phyloP scores from a whole-genome alignment of 2,329 filamentous ascomycete species.

The Trichoderma sp. region DNA sequence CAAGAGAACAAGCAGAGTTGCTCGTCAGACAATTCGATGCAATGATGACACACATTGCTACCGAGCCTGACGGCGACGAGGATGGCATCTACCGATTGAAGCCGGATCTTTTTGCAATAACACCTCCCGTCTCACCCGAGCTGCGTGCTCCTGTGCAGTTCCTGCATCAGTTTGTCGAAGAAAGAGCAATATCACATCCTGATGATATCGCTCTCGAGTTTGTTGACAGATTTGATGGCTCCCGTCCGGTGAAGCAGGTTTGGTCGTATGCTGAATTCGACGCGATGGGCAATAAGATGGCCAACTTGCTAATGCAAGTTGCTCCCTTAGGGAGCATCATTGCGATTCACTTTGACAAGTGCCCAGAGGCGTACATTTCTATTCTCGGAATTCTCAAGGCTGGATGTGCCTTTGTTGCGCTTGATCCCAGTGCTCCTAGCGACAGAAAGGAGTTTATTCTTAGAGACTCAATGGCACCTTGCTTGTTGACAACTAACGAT shows the following conservation, averaged over 20 bases:
- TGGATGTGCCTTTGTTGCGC: conserved; percentile 76
- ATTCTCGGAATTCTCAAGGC: conserved; percentile 81
- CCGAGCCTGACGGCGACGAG: conserved; percentile 43
- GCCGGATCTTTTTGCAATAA: conserved; percentile 59
- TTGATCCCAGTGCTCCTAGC: conserved; percentile 71
- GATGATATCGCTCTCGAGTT: conserved; percentile 72
- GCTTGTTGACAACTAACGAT: conserved; percentile 56
- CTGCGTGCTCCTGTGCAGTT: conserved; percentile 59
- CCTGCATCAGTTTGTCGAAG: conserved; percentile 77
- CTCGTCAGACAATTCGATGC: conserved; percentile 71
- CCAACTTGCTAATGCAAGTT: conserved; percentile 56
- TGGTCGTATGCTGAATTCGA: conserved; percentile 80
- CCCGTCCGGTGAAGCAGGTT: conserved; percentile 43
- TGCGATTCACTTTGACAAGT: conserved; percentile 80
- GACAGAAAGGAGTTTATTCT: conserved; percentile 77
- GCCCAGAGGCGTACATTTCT: conserved; percentile 76
- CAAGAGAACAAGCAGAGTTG: conserved; percentile 62
- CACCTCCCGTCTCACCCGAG: conserved; percentile 56
- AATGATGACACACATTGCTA: conserved; percentile 58
- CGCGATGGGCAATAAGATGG: conserved; percentile 67
- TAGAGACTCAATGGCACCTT: conserved; percentile 64
- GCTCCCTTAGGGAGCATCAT: conserved; percentile 61
- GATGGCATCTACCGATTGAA: conserved; percentile 36
- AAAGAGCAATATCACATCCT: conserved; percentile 55
- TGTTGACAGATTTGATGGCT: conserved; percentile 53